Percentiles rank a stretch among this genome's conserved stretches.
Evolutionary conservation across 768 basidiomycete species (phyloP).

Genomic region (Butyriboletus loyo): DNA sequence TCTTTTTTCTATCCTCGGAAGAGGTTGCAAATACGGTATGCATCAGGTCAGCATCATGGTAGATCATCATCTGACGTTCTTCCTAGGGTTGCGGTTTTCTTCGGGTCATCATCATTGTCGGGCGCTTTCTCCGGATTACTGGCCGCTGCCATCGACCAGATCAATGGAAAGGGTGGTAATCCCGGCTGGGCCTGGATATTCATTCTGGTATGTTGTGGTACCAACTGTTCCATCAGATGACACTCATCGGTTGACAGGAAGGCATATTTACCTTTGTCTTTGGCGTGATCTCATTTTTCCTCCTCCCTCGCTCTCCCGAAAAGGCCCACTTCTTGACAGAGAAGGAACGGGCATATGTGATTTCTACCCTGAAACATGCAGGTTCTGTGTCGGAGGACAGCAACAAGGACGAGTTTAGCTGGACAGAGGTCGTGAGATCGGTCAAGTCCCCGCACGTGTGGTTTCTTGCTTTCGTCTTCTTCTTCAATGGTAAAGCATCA

Average conservation of each 20-base stretch:
- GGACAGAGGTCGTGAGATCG: conserved; percentile 50
- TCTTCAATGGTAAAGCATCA: conserved; percentile 46
- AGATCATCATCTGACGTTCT: conserved; percentile 1
- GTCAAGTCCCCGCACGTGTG: conserved; percentile 54
- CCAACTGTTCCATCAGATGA: neutral
- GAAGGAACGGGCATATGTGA: conserved; percentile 48
- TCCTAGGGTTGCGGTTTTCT: conserved; percentile 38
- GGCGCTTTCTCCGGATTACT: conserved; percentile 65
- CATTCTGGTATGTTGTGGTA: conserved; percentile 37
- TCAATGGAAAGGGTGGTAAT: conserved; percentile 49
- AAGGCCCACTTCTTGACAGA: conserved; percentile 48
- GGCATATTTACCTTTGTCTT: conserved; percentile 62
- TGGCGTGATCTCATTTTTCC: conserved; percentile 48
- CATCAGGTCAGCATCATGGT: neutral
- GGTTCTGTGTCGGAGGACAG: conserved; percentile 40
- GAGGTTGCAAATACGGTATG: conserved; percentile 24
- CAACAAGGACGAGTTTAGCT: conserved; percentile 47
- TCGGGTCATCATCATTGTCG: conserved; percentile 48
- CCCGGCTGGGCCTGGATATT: conserved; percentile 66
- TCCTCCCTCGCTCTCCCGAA: conserved; percentile 45
- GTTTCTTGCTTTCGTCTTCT: conserved; percentile 48
- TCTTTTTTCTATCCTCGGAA: conserved; percentile 45
- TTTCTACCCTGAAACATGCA: conserved; percentile 21
- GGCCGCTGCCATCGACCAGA: conserved; percentile 55
- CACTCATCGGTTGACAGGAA: conserved; percentile 33